Percentiles rank a stretch among this genome's conserved stretches.
Evolutionary conservation across 192 early-diverging fungal genomes (phyloP).

Genomic region (Rhizoclosmatium globosum): DNA sequence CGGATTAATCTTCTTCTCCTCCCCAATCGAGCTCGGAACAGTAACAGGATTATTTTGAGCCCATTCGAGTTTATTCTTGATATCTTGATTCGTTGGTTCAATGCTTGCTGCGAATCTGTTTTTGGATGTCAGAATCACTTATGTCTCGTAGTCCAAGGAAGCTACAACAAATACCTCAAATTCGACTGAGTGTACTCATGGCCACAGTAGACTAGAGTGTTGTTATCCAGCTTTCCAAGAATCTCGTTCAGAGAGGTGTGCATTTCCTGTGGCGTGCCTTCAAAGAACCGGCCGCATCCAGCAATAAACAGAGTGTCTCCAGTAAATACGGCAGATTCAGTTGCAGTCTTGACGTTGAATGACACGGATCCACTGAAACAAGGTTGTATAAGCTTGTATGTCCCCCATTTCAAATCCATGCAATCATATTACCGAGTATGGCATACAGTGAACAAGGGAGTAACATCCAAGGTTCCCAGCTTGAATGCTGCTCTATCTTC

Average conservation of each 20-base stretch:
- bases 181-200: slow-evolving; percentile 89
- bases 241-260: slow-evolving; percentile 74
- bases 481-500: slow-evolving; percentile 76
- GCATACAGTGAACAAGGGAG: slow-evolving; percentile 79
- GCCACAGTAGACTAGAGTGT: slow-evolving; percentile 87
- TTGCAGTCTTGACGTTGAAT: slow-evolving; percentile 75
- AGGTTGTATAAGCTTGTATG: not conserved
- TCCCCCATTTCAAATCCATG: slow-evolving; percentile 3
- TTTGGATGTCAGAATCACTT: too few species aligned
- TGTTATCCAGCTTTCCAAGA: slow-evolving; percentile 74
- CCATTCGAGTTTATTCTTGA: slow-evolving; percentile 75
- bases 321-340: slow-evolving; percentile 83
- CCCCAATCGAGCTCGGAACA: slow-evolving; percentile 90
- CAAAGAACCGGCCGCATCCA: slow-evolving; percentile 92
- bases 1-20: slow-evolving; percentile 86
- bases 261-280: slow-evolving; percentile 89
- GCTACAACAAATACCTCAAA: slow-evolving; percentile 31
- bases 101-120: slow-evolving; percentile 74
- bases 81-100: slow-evolving; percentile 78
- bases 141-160: too few species aligned
- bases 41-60: slow-evolving; percentile 58
- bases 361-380: slow-evolving; percentile 72
- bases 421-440: slow-evolving; percentile 71
- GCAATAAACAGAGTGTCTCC: slow-evolving; percentile 87
- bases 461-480: slow-evolving; percentile 74